Base-by-base conservation (phyloP, 2,329 filamentous ascomycete species). In the Neofusicoccum laricinum region DNA sequence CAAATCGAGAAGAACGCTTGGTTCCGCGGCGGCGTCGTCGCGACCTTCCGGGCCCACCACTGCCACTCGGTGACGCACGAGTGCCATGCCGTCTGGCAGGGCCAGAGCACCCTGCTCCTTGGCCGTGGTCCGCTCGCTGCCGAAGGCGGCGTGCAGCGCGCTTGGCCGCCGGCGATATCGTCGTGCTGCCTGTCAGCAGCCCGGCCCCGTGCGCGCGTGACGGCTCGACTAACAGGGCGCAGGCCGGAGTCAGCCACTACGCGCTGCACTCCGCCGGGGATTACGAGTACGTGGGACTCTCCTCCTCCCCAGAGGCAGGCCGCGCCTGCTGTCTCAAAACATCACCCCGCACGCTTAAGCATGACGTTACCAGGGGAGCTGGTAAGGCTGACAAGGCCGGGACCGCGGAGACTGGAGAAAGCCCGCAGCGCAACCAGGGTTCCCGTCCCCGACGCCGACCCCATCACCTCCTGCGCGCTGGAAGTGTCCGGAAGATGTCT, bases 261-360 rank as follows among this genome's bases (percentile, higher is more conserved):
- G 70, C 68, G 50, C 48, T 69, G 12, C 48, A 66, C 34, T 68
- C 67, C 34, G 67, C 67, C 19, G 67, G 57, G 15, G 68, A 69
- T 32, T 71, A 73, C 64, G 69, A 71, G 36, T 71, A 72, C 67
- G 48, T 72, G 25, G 70, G 69, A 17, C 51, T 72, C 11, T 70
- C 71, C 67, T 69, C 71, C 11, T 70, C 71, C 67, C 70, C 71
- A 3, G 38, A 71, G 61, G 69, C 69, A 57, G 25, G 66, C 61
- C 25, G 36, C 32, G 21, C 14, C 19, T 32, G 41, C 43, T 38
- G 21, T 55, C 53, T 34, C 38, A 49, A 32, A 34, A 15, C 55
- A 43, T 53, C 43, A 41, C 55, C 55, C 55, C 55, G 41, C 41
- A 62, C 55, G 25, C 51, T 38, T 12, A 14, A 17, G 14, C 40